A percentile compares a stretch with the other conserved stretches of the same genome.
phyloP scores from a whole-genome alignment of 2,329 filamentous ascomycete species.

The Fusarium globosum region DNA sequence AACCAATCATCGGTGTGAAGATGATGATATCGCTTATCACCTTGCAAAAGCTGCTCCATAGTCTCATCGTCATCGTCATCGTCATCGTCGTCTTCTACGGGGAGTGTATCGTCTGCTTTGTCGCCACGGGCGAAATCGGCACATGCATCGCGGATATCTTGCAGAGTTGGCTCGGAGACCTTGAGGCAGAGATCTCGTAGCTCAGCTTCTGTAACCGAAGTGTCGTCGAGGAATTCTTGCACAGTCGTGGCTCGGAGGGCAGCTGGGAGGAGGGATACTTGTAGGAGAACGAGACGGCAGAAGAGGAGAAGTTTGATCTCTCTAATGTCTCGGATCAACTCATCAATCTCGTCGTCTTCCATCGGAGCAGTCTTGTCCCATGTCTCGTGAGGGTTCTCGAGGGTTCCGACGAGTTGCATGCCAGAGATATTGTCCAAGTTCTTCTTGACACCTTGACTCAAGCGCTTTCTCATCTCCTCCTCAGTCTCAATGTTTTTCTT shows the following conservation, averaged over 20 bases:
- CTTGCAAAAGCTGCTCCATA: constrained; percentile 32
- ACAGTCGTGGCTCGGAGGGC: constrained; percentile 42
- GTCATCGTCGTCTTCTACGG: neutral
- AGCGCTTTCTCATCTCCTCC: constrained; percentile 42
- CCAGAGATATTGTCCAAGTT: constrained; percentile 34
- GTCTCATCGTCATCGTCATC: constrained; percentile 24
- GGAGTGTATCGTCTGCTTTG: constrained; percentile 21
- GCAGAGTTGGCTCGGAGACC: constrained; percentile 41
- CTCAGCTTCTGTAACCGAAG: constrained; percentile 40
- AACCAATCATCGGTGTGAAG: constrained; percentile 44
- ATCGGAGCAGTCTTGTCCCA: constrained; percentile 42
- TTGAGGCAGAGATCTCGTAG: constrained; percentile 46
- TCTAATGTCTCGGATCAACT: constrained; percentile 36
- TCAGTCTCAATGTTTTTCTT: constrained; percentile 46
- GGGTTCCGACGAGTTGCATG: constrained; percentile 39
- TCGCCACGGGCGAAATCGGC: constrained; percentile 46
- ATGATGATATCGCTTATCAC: constrained; percentile 25
- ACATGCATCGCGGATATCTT: constrained; percentile 46
- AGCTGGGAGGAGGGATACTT: constrained; percentile 43
- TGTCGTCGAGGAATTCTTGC: constrained; percentile 43
- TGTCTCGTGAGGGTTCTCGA: constrained; percentile 44
- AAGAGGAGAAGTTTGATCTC: constrained; percentile 47
- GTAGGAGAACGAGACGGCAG: constrained; percentile 43
- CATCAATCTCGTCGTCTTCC: constrained; percentile 41
- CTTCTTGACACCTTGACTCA: constrained; percentile 44